A percentile compares a stretch with the other conserved stretches of the same genome.
Conservation (phyloP, 495 filamentous ascomycete species). For the Penicillium robsamsonii region DNA sequence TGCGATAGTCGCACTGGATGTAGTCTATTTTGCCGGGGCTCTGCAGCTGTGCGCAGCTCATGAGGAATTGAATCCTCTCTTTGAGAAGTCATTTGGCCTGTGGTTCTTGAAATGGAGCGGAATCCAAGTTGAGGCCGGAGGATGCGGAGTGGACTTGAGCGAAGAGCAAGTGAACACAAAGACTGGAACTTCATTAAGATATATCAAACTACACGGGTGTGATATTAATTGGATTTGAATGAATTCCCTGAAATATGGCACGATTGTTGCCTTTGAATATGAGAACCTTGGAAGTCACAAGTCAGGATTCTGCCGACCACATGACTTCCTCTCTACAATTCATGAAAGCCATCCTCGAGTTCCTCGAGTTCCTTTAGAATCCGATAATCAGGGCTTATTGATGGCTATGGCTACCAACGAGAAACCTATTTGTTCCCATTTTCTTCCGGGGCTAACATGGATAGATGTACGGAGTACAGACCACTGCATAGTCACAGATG, state of each 20-base stretch:
- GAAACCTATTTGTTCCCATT: background rate
- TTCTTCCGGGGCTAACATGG: background rate
- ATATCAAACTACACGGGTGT: background rate
- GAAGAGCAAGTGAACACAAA: background rate
- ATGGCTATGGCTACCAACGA: background rate
- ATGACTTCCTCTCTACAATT: constrained; percentile 12
- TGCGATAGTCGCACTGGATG: constrained; percentile 48
- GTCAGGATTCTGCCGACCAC: constrained; percentile 2
- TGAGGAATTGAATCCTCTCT: constrained; percentile 46
- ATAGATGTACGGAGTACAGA: constrained; percentile 6
- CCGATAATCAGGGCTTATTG: background rate
- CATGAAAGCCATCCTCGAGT: background rate
- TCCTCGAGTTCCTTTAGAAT: background rate
- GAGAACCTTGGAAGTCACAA: background rate
- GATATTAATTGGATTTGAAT: background rate
- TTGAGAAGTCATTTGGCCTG: constrained; percentile 32
- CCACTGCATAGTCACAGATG: constrained; percentile 16
- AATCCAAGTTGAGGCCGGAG: background rate
- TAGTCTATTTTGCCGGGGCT: constrained; percentile 62
- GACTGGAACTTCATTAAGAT: constrained; percentile 4
- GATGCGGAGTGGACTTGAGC: constrained; percentile 1
- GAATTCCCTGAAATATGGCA: background rate
- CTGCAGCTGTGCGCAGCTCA: constrained; percentile 66
- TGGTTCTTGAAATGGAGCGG: constrained; percentile 1
- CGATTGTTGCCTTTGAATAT: background rate